A percentile compares a stretch with the other conserved stretches of the same genome.
Conservation (phyloP, 306 rosid genomes). For the Vicia villosa region DNA sequence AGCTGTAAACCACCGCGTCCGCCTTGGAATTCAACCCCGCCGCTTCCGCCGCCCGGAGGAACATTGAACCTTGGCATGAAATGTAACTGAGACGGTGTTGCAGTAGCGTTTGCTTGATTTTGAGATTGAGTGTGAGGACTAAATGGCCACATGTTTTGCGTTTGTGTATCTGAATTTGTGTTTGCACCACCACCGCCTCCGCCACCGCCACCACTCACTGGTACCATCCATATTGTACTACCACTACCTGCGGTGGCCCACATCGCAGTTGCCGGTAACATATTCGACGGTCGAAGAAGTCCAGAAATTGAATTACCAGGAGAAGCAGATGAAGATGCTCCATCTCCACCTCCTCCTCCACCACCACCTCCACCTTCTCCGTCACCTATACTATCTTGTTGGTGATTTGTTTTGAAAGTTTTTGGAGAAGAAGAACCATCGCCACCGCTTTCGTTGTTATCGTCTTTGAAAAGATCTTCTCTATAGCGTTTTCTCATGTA, state of each 20-base stretch:
- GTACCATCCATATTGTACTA: slow-evolving; percentile 91
- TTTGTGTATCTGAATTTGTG: slow-evolving; percentile 55
- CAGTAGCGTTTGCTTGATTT: background rate
- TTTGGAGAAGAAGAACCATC: slow-evolving; percentile 43
- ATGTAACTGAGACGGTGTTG: slow-evolving; percentile 38
- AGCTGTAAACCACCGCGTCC: slow-evolving; percentile 57
- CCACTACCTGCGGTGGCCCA: slow-evolving; percentile 67
- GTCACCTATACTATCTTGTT: background rate
- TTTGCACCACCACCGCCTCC: slow-evolving; percentile 27
- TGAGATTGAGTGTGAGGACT: background rate
- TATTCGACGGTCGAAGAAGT: slow-evolving; percentile 51
- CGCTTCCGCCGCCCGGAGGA: slow-evolving; percentile 34
- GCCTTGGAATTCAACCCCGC: slow-evolving; percentile 65
- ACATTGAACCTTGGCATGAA: slow-evolving; percentile 78
- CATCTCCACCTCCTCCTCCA: too few species aligned
- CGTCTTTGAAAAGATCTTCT: slow-evolving; percentile 88
- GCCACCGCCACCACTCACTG: slow-evolving; percentile 52
- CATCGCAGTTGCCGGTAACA: slow-evolving; percentile 71
- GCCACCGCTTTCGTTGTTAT: slow-evolving; percentile 32
- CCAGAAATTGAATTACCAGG: slow-evolving; percentile 7
- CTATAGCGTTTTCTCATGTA: slow-evolving; percentile 81
- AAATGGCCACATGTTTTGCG: slow-evolving; percentile 77
- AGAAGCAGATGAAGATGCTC: background rate
- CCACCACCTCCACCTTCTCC: background rate
- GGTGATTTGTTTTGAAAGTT: background rate